Percentiles rank a stretch among this genome's conserved stretches.
Conservation (phyloP, 2,329 filamentous ascomycete species). For the Lanzia echinophila region DNA sequence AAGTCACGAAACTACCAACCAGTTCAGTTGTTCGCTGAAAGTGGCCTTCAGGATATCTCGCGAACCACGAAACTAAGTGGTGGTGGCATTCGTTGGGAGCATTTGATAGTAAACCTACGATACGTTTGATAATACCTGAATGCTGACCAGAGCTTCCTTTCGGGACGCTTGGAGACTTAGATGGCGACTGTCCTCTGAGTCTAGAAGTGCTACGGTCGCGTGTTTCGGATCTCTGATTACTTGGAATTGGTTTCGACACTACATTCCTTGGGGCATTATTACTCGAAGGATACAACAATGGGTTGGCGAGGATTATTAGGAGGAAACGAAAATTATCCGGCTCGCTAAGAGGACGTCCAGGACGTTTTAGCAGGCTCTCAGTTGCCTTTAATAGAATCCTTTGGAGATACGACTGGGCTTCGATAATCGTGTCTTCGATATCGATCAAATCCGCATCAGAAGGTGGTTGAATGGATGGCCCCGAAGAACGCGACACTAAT, state of each 20-base stretch:
- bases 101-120: slow-evolving; percentile 74
- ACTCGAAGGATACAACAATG: slow-evolving; percentile 53
- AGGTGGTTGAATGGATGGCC: slow-evolving; percentile 13
- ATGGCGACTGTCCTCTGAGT: slow-evolving; percentile 5
- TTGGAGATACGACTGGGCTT: slow-evolving; percentile 64
- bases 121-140: slow-evolving; percentile 77
- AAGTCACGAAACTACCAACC: slow-evolving; percentile 71
- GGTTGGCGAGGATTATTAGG: slow-evolving; percentile 72
- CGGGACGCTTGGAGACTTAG: slow-evolving; percentile 8
- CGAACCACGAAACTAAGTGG: slow-evolving; percentile 72
- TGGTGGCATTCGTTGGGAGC: slow-evolving; percentile 69
- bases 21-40: slow-evolving; percentile 73
- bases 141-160: slow-evolving; percentile 52
- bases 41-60: slow-evolving; percentile 57
- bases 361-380: slow-evolving; percentile 73
- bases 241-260: slow-evolving; percentile 6
- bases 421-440: slow-evolving; percentile 46
- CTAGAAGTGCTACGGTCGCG: background rate
- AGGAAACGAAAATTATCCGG: slow-evolving; percentile 71
- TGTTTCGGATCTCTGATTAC: background rate
- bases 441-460: slow-evolving; percentile 29
- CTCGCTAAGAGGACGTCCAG: slow-evolving; percentile 60
- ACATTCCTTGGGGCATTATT: background rate
- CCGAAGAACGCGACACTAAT: slow-evolving; percentile 33
- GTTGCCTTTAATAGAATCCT: slow-evolving; percentile 68